Conservation (phyloP, 768 basidiomycete species). For the Naematelia aurantialba region DNA sequence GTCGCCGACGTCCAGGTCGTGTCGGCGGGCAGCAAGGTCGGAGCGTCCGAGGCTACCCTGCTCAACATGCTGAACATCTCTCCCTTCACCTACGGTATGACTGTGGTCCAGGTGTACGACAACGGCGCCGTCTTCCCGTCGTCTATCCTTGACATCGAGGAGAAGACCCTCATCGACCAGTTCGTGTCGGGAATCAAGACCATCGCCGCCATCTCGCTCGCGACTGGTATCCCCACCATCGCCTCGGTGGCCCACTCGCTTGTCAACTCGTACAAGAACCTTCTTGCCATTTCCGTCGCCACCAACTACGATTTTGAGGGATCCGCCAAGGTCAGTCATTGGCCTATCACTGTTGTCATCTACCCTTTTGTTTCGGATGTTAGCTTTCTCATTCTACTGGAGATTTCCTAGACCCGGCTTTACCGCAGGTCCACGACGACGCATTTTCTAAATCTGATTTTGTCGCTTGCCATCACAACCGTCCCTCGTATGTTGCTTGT, state of each 20-base stretch:
- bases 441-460: constrained; percentile 35
- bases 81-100: constrained; percentile 99
- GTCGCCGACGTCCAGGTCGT: constrained; percentile 96
- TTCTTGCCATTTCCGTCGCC: constrained; percentile 77
- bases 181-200: constrained; percentile 93
- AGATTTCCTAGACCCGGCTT: constrained; percentile 66
- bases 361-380: constrained; percentile 49
- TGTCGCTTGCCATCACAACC: constrained; percentile 14
- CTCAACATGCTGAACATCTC: constrained; percentile 99
- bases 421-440: constrained; percentile 24
- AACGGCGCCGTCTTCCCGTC: constrained; percentile 87
- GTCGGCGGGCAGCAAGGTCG: constrained; percentile 84
- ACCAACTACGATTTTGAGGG: constrained; percentile 96
- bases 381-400: constrained; percentile 63
- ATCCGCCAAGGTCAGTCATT: constrained; percentile 72
- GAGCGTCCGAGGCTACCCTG: constrained; percentile 92
- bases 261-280: constrained; percentile 99
- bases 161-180: constrained; percentile 81
- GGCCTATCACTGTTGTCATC: constrained; percentile 17
- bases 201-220: constrained; percentile 91
- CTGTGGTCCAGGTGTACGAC: constrained; percentile 93
- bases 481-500: constrained; percentile 11
- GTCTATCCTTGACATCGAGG: constrained; percentile 85
- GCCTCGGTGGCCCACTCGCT: constrained; percentile 91
- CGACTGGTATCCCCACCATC: constrained; percentile 91